A percentile compares a stretch with the other conserved stretches of the same genome.
Conservation (phyloP, 192 early-diverging fungal species). For the Coemansia sp. region DNA sequence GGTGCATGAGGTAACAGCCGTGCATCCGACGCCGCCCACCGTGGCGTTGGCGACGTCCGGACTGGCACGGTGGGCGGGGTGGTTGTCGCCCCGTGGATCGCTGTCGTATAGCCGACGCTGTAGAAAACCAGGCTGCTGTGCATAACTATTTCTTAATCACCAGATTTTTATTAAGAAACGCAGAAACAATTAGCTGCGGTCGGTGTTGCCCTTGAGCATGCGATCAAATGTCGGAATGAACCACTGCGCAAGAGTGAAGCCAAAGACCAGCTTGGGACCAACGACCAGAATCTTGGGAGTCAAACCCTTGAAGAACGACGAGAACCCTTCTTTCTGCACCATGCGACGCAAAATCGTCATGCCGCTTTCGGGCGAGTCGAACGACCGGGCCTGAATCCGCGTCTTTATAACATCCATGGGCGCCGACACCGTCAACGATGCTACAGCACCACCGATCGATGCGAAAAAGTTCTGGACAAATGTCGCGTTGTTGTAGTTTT, state of each 20-base stretch:
- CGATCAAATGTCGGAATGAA: constrained; percentile 71
- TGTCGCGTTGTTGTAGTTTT: constrained; percentile 95
- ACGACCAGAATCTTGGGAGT: constrained; percentile 83
- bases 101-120: constrained; percentile 23
- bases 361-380: constrained; percentile 85
- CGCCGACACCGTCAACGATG: constrained; percentile 90
- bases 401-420: constrained; percentile 99
- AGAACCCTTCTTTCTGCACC: constrained; percentile 88
- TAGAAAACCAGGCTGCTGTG: background rate
- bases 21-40: constrained; percentile 48
- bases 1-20: constrained; percentile 46
- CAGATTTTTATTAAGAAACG: background rate
- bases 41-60: constrained; percentile 29
- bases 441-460: constrained; percentile 93
- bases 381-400: constrained; percentile 91
- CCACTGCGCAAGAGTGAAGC: constrained; percentile 95
- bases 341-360: constrained; percentile 83
- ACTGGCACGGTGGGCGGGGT: constrained; percentile 46
- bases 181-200: background rate
- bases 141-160: too few relatives aligned
- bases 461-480: constrained; percentile 97
- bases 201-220: constrained; percentile 28
- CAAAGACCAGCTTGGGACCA: constrained; percentile 97
- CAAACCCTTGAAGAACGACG: constrained; percentile 95
- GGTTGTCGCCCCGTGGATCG: constrained; percentile 42